Evolutionary conservation across 805 yeast genomes (phyloP).

Genomic region (Starmerella apicola): DNA sequence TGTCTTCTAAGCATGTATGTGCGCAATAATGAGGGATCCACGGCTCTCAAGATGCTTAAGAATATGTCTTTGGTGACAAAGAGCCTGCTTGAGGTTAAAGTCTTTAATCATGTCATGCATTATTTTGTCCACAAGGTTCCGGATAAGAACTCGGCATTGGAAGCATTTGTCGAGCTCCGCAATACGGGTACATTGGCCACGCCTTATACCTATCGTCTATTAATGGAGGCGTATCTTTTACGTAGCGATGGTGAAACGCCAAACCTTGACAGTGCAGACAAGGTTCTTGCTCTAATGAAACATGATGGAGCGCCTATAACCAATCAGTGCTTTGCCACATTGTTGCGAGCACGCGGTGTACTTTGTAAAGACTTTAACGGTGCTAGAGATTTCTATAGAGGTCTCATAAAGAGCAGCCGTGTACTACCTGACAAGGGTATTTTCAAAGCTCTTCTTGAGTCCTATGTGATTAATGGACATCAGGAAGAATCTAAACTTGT

Average conservation of each 20-base stretch:
- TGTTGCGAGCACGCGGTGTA: constrained; percentile 31
- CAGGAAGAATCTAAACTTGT: constrained; percentile 25
- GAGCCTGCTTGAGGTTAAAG: constrained; percentile 15
- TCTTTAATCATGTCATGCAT: constrained; percentile 31
- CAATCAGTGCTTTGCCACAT: constrained; percentile 29
- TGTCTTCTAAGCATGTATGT: constrained; percentile 11
- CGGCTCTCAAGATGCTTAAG: constrained; percentile 10
- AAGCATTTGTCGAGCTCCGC: constrained; percentile 25
- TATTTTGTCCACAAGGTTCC: constrained; percentile 27
- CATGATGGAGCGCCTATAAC: constrained; percentile 23
- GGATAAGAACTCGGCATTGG: constrained; percentile 27
- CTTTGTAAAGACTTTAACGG: constrained; percentile 25
- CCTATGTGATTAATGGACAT: constrained; percentile 28
- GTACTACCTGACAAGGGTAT: constrained; percentile 29
- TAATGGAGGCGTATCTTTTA: constrained; percentile 29
- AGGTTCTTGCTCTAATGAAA: constrained; percentile 26
- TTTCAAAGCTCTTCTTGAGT: constrained; percentile 31
- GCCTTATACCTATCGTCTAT: constrained; percentile 30
- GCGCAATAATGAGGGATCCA: constrained; percentile 3
- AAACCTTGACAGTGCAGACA: constrained; percentile 28
- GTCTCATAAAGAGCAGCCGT: constrained; percentile 23
- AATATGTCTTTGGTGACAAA: constrained; percentile 1
- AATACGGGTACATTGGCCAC: constrained; percentile 25
- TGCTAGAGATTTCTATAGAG: constrained; percentile 28
- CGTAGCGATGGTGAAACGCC: constrained; percentile 24